Conservation (phyloP, 306 rosid species). For the Casuarina equisetifolia region DNA sequence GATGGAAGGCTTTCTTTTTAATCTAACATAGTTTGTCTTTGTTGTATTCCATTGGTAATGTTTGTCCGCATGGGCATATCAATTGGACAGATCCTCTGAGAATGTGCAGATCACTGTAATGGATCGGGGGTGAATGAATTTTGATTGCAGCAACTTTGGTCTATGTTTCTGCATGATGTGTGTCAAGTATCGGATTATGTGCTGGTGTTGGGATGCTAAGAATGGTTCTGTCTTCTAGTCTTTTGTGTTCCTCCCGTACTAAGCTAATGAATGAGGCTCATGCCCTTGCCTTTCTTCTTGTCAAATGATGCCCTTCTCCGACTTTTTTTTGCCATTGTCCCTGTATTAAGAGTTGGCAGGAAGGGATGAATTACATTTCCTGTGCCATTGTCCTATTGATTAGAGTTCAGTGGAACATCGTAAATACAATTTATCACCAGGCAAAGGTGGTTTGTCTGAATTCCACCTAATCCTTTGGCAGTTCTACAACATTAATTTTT, state of each 20-base stretch:
- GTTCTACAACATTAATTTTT: background rate
- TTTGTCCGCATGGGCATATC: background rate
- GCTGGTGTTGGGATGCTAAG: background rate
- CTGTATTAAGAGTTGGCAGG: background rate
- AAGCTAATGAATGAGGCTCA: background rate
- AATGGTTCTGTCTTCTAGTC: background rate
- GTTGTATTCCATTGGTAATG: background rate
- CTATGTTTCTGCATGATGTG: background rate
- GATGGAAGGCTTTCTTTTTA: background rate
- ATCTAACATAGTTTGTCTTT: background rate
- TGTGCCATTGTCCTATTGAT: background rate
- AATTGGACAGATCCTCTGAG: background rate
- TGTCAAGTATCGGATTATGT: background rate
- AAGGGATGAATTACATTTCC: background rate
- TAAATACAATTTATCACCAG: background rate
- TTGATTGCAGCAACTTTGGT: background rate
- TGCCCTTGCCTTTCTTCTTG: background rate
- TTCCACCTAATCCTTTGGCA: background rate
- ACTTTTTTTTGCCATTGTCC: background rate
- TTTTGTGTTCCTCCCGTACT: background rate
- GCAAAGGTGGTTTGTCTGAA: background rate
- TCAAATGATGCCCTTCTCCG: background rate
- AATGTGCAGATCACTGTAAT: background rate
- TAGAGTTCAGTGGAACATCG: background rate
- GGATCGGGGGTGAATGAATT: background rate